A percentile compares a stretch with the other conserved stretches of the same genome.
Conservation (phyloP, 306 rosid species). For the Alnus rubra region DNA sequence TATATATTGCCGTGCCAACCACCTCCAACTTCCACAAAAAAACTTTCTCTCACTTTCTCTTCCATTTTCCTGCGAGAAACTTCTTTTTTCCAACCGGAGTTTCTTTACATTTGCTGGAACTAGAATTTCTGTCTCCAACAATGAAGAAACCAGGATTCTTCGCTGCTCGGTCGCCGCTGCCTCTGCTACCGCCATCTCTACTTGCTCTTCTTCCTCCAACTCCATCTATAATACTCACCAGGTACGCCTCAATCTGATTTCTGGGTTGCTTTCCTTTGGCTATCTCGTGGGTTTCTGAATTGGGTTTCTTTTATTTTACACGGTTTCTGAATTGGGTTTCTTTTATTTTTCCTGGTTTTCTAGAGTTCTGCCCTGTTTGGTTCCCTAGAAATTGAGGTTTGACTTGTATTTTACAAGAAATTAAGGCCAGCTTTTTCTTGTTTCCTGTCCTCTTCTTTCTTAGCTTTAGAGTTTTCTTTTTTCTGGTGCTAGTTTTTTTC, state of each 20-base stretch:
- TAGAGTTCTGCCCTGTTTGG: conserved; percentile 15
- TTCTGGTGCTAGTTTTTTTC: neutral
- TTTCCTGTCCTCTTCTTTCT: neutral
- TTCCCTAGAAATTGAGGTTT: neutral
- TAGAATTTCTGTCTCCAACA: neutral
- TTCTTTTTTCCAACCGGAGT: neutral
- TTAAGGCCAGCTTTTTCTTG: neutral
- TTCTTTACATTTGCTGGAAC: neutral
- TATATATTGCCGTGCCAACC: conserved; percentile 20
- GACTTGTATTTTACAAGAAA: neutral
- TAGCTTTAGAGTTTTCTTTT: neutral
- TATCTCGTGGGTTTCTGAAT: neutral
- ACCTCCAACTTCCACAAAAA: neutral
- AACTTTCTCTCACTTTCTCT: conserved; percentile 15
- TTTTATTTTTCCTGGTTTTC: neutral
- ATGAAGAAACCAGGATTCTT: conserved; percentile 49
- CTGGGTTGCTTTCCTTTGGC: neutral
- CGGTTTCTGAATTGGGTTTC: neutral
- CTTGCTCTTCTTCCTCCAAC: conserved; percentile 26
- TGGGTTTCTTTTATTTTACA: neutral
- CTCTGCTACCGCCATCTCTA: conserved; percentile 33
- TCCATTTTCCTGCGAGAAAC: conserved; percentile 6
- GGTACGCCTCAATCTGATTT: conserved; percentile 23
- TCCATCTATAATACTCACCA: conserved; percentile 25
- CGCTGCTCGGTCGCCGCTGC: conserved; percentile 47